Percentiles rank a stretch among this genome's conserved stretches.
phyloP scores from a whole-genome alignment of 495 filamentous ascomycete genomes.

The Cercophora sp. region DNA sequence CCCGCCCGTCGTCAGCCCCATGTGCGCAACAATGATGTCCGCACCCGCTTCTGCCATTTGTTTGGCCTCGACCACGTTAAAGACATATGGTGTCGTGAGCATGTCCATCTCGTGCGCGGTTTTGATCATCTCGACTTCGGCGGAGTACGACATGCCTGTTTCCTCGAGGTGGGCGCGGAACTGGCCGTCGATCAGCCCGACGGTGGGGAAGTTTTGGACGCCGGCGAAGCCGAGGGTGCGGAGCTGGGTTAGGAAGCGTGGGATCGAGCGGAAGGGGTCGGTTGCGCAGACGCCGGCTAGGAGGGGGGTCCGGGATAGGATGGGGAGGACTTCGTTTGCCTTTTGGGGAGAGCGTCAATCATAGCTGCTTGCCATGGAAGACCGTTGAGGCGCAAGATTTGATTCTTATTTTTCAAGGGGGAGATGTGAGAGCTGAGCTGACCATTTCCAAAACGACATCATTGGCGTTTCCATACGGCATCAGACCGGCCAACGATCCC shows the following conservation, averaged over 20 bases:
- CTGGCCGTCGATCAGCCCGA: slow-evolving; percentile 64
- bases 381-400: too few species aligned
- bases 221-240: slow-evolving; percentile 59
- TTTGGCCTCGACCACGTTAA: slow-evolving; percentile 53
- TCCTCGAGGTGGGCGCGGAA: slow-evolving; percentile 66
- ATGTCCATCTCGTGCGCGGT: slow-evolving; percentile 53
- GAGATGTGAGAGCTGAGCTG: not conserved
- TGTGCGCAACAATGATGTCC: slow-evolving; percentile 65
- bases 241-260: slow-evolving; percentile 53
- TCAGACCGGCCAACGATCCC: slow-evolving; percentile 65
- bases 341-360: slow-evolving; percentile 15
- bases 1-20: slow-evolving; percentile 63
- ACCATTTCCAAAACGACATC: slow-evolving; percentile 66
- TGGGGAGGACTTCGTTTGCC: slow-evolving; percentile 56
- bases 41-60: slow-evolving; percentile 61
- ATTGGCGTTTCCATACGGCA: slow-evolving; percentile 72
- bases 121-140: slow-evolving; percentile 62
- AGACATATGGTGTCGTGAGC: slow-evolving; percentile 67
- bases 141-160: slow-evolving; percentile 63
- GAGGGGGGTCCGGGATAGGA: slow-evolving; percentile 57
- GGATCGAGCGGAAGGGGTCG: slow-evolving; percentile 60
- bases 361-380: too few species aligned
- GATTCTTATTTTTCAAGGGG: too few species aligned
- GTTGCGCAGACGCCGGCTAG: slow-evolving; percentile 65
- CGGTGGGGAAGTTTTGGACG: slow-evolving; percentile 71